Evolutionary conservation across 768 basidiomycete genomes (phyloP), one percentile per base, ranked within the genome.

Genomic region (Pleurotus djamor): DNA sequence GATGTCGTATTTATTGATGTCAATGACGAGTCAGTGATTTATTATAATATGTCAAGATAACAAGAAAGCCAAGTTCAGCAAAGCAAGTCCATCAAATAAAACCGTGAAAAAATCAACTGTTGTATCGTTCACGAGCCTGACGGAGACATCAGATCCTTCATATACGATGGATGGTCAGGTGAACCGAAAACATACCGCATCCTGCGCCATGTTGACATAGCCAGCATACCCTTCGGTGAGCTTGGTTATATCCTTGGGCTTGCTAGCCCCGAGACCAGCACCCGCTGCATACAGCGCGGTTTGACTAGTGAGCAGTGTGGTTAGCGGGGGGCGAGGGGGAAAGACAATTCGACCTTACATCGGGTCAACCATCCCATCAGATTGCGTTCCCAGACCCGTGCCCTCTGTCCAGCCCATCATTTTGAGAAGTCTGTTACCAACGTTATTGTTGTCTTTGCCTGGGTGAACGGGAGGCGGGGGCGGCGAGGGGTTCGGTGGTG

Each of bases 371-470:
- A 94, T 74, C 47, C 96, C 96, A 55, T 92, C 91, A 4, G 91
- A 91, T 49, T 81, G 81, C 5, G 85, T 81, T 0, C 96, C 96
- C 43, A 98, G 74, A 1, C 96, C 96, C 13, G 83, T 86, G 5
- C 96, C 96, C 66, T 91, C 90, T 62, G 82, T 91, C 96, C 96
- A 98, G 0, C 96, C 97, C 96, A 98, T 98, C 85, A 96, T 96
- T 71, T 94, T 93, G 62, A 98, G 72, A 59, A 99, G 70, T 68
- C 93, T 95, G 68, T 96, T 96, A 5, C 97, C 97, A 9, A 94
- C 83, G 65, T 98, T 98, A 44, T 66, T 86, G 52, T 88, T 85
- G 66, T 98, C 95, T 68, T 92, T 77, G 4, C 85, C 91, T 4
- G 88, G 91, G 64, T 88, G 85, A 3, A 87, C 65, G 2, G 85